These are phyloP conservation scores for Coniochaeta ligniaria DNA, from an alignment of 2,329 filamentous ascomycete species.

Conservation along the genomic window DNA sequence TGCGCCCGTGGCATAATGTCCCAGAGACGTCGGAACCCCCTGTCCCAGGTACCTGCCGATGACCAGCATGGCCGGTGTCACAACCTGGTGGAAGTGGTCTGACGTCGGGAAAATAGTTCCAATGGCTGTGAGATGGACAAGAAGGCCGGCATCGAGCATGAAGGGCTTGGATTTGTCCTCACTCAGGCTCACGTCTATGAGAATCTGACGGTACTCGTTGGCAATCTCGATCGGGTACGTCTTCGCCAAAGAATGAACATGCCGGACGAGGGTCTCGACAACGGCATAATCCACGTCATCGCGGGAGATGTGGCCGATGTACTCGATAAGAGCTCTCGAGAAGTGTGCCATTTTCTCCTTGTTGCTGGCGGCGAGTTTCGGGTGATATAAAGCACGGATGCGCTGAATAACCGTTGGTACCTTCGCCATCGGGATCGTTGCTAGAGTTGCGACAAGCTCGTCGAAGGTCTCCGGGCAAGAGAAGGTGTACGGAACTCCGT, in stretches of 20 bases:
- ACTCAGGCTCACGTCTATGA: conserved; percentile 45
- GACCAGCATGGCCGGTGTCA: conserved; percentile 82
- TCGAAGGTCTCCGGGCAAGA: conserved; percentile 72
- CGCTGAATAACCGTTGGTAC: conserved; percentile 77
- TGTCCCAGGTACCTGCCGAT: conserved; percentile 79
- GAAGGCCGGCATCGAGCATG: conserved; percentile 57
- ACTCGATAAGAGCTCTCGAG: conserved; percentile 57
- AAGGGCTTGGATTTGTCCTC: conserved; percentile 34
- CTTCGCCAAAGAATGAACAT: conserved; percentile 88
- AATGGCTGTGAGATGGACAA: conserved; percentile 77
- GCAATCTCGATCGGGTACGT: conserved; percentile 74
- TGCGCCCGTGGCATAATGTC: conserved; percentile 65
- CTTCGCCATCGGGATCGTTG: conserved; percentile 54
- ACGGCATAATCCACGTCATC: conserved; percentile 53
- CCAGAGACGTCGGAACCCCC: conserved; percentile 56
- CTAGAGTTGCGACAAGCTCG: conserved; percentile 63
- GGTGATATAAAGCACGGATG: conserved; percentile 87
- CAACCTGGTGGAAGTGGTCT: conserved; percentile 93
- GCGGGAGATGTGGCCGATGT: conserved; percentile 43
- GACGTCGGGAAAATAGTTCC: conserved; percentile 86
- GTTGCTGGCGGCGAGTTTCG: conserved; percentile 77
- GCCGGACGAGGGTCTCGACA: conserved; percentile 75
- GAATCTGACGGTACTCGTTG: conserved; percentile 66
- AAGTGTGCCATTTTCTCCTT: conserved; percentile 73
- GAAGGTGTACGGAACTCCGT: conserved; percentile 74